phyloP scores from a whole-genome alignment of 306 rosid genomes.

The Prunus dulcis region DNA sequence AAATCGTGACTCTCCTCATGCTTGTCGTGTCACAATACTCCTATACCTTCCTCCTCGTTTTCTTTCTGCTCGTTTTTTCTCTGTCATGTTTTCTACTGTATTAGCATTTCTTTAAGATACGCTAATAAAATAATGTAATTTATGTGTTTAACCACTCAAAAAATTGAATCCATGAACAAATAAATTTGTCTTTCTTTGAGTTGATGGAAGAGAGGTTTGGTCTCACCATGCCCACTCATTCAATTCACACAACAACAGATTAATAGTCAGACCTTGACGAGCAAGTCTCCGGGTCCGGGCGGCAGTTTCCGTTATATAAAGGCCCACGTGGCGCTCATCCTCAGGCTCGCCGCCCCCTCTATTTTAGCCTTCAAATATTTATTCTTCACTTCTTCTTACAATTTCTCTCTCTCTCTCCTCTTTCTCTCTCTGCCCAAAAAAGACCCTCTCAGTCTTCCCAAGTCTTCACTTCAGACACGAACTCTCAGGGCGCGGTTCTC shows the following conservation, averaged over 20 bases:
- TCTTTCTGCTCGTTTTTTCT: no score
- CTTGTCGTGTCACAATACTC: no score
- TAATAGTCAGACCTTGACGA: not conserved
- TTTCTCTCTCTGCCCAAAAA: not conserved
- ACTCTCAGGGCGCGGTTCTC: not conserved
- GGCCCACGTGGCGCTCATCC: conserved; percentile 15
- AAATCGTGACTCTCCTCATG: no score
- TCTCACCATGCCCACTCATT: not conserved
- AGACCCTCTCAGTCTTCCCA: not conserved
- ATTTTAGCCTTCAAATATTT: not conserved
- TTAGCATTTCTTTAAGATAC: no score
- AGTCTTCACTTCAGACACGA: not conserved
- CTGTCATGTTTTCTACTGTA: no score
- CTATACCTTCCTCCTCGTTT: no score
- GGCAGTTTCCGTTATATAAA: conserved; percentile 11
- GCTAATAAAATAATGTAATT: no score
- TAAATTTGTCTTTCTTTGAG: not conserved
- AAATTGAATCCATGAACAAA: not conserved
- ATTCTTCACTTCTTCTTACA: not conserved
- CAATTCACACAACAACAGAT: not conserved
- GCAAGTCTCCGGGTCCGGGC: not conserved
- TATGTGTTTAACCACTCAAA: not conserved
- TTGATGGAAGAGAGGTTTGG: not conserved
- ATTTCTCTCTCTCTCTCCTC: not conserved
- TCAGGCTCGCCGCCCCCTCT: not conserved